A percentile compares a stretch with the other conserved stretches of the same genome.
Evolutionary conservation across 352 stramenopile genomes (phyloP).

Genomic region (Globisporangium irregulare): DNA sequence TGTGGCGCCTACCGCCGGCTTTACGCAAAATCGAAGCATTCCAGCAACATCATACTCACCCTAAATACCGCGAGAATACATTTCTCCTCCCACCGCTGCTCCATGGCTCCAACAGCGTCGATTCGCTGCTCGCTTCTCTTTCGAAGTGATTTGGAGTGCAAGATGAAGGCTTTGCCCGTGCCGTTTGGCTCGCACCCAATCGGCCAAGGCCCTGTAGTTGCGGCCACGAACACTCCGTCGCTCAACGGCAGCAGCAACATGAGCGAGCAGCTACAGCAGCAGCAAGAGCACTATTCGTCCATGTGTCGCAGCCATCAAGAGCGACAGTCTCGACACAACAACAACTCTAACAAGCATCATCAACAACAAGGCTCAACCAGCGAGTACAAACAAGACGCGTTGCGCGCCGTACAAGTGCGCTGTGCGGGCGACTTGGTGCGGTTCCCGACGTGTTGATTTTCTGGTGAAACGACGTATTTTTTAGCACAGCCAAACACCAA

Average conservation of each 20-base stretch:
- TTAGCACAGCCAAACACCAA: not conserved
- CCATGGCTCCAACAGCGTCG: not conserved
- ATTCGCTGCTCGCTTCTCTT: conserved; percentile 4
- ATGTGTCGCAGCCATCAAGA: not conserved
- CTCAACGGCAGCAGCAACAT: not conserved
- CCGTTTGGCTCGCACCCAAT: not conserved
- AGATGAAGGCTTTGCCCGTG: not conserved
- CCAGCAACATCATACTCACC: not conserved
- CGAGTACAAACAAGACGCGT: not conserved
- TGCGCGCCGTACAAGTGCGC: not conserved
- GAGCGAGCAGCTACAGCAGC: not conserved
- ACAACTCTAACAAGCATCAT: not conserved
- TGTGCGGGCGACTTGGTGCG: not conserved
- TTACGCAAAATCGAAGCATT: not conserved
- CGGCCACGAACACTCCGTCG: not conserved
- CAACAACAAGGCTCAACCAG: not conserved
- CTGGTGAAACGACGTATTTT: not conserved
- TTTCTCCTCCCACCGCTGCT: not conserved
- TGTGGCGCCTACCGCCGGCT: not conserved
- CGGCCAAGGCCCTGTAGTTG: not conserved
- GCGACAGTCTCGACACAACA: not conserved
- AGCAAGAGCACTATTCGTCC: not conserved
- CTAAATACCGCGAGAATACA: not conserved
- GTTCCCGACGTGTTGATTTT: not conserved
- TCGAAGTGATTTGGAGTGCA: conserved; percentile 2